phyloP scores from a whole-genome alignment of 345 rosid species.

The Eutrema heterophyllum region DNA sequence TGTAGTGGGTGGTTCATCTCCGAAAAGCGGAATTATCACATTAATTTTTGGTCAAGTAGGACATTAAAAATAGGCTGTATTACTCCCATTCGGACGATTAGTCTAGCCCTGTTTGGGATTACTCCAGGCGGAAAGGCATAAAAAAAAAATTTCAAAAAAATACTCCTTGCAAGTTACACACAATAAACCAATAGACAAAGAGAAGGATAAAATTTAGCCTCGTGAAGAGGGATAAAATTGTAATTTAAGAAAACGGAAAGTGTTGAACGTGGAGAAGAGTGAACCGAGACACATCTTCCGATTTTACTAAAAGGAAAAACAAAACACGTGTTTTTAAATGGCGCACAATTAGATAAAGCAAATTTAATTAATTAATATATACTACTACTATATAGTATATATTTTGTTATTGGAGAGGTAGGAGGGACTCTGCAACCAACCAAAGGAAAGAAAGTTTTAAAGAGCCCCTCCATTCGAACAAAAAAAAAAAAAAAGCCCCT shows the following conservation, averaged over 20 bases:
- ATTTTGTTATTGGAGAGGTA: conserved; percentile 1
- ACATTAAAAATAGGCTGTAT: too few relatives aligned
- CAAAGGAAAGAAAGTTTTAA: neutral
- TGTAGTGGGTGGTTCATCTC: too few relatives aligned
- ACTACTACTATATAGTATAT: neutral
- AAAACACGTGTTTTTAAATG: conserved; percentile 23
- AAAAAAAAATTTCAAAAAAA: too few relatives aligned
- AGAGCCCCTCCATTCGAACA: neutral
- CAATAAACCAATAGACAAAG: too few relatives aligned
- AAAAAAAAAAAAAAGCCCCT: too few relatives aligned
- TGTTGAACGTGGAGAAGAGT: conserved; percentile 30
- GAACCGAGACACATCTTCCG: conserved; percentile 24
- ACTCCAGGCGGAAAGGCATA: too few relatives aligned
- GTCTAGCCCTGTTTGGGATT: too few relatives aligned
- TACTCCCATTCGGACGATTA: too few relatives aligned
- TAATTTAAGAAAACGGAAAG: conserved; percentile 11
- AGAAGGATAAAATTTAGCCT: too few relatives aligned
- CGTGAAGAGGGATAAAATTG: conserved; percentile 9
- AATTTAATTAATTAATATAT: neutral
- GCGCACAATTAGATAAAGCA: neutral
- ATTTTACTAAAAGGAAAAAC: neutral
- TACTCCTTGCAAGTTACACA: too few relatives aligned
- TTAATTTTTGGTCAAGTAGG: too few relatives aligned
- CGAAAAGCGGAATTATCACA: too few relatives aligned
- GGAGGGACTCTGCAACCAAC: neutral